Conservation (phyloP, 2,329 filamentous ascomycete genomes). For the Colletotrichum navitas region DNA sequence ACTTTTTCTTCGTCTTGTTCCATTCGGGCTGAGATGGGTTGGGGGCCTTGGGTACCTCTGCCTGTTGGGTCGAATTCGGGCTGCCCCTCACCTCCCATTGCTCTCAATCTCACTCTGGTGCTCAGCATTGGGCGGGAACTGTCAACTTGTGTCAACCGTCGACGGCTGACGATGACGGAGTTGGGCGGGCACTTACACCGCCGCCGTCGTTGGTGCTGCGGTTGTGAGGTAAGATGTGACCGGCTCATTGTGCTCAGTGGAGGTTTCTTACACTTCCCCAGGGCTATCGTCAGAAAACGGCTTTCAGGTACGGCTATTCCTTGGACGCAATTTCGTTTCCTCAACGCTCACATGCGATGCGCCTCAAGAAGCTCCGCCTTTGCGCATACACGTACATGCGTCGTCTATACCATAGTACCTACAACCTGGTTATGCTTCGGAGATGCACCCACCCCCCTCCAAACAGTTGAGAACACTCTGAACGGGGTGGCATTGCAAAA, state of each 20-base stretch:
- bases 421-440: neutral
- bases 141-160: conserved; percentile 5
- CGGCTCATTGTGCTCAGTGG: neutral
- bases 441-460: conserved; percentile 28
- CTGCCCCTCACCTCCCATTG: conserved; percentile 17
- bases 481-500: neutral
- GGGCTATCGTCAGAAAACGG: neutral
- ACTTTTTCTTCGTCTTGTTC: neutral
- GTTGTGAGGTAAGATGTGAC: conserved; percentile 21
- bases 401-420: neutral
- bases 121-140: neutral
- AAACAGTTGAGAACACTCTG: neutral
- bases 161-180: conserved; percentile 41
- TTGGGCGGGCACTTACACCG: conserved; percentile 13
- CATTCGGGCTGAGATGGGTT: conserved; percentile 25
- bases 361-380: conserved; percentile 5
- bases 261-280: conserved; percentile 15
- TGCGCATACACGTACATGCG: conserved; percentile 6
- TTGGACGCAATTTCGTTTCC: conserved; percentile 13
- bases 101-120: neutral
- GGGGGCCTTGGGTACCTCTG: conserved; percentile 36
- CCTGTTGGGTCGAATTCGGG: conserved; percentile 32
- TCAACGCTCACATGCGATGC: conserved; percentile 21
- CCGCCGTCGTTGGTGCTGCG: conserved; percentile 21
- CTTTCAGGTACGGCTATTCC: neutral